Evolutionary conservation across 176 grass and related monocot genomes (phyloP), one percentile per base, ranked within the genome.

Genomic region (Puya raimondii): DNA sequence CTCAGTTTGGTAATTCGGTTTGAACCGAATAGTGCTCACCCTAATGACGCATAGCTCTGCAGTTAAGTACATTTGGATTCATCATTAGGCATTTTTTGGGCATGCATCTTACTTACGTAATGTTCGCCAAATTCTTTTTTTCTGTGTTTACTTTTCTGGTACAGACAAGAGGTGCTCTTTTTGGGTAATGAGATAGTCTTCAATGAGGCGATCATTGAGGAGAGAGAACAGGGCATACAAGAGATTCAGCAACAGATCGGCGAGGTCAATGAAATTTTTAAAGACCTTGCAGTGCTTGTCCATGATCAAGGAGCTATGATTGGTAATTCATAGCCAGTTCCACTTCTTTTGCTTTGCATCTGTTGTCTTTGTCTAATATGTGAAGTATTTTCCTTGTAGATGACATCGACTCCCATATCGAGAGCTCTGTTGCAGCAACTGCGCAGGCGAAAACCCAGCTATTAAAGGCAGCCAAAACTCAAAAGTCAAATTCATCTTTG

Each of bases 401-500:
- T 80, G 91, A 96, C 29, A 78, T 89, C 14, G 79, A 82, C 27
- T 59, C 68, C 29, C 81, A 87, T 67, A 14, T 82, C 18, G 72
- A 77, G 1, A 72, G 20, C 25, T 66, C 84, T 23, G 74, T 66
- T 11, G 25, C 53, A 16, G 78, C 91, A 50, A 96, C 80, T 1
- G 48, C 70, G 49, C 26, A 80, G 77, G 75, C 67, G 10, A 49
- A 81, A 11, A 64, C 23, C 13, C 64, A 89, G 72, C 56, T 86
- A 47, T 18, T 27, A 4, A 68, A 51, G 6, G 91, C 91, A 70
- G 53, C 63, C 2, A 66, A 63, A 68, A 74, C 69, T 23, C 91
- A 96, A 59, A 96, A 86, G 72, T 91, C 91, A 1, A 81, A 21
- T 52, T 86, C 74, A n/a, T 82, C 75, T 21, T 52, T 67, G 20